Evolutionary conservation across 495 filamentous ascomycete species (phyloP).

Genomic region (Penicillium verhagenii): DNA sequence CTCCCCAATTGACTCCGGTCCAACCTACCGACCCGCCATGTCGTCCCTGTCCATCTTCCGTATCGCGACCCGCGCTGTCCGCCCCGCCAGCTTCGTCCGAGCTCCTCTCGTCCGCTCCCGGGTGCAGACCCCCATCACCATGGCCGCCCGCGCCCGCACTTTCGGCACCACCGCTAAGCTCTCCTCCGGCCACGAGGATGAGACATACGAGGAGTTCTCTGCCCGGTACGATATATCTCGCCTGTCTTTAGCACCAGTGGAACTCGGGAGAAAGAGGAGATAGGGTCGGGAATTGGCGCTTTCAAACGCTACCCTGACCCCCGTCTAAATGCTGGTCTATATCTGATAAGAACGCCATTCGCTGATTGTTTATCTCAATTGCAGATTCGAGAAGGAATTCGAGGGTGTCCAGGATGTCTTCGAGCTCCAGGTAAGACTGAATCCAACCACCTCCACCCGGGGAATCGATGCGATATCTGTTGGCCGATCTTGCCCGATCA

Average conservation of each 20-base stretch:
- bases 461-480: constrained; percentile 11
- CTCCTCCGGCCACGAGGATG: constrained; percentile 68
- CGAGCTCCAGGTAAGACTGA: constrained; percentile 86
- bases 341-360: constrained; percentile 4
- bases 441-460: not conserved
- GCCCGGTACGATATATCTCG: constrained; percentile 70
- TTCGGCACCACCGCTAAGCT: constrained; percentile 69
- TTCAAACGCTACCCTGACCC: constrained; percentile 14
- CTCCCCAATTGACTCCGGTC: constrained; percentile 32
- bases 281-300: constrained; percentile 1
- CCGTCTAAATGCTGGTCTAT: constrained; percentile 2
- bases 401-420: constrained; percentile 97
- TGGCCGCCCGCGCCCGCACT: constrained; percentile 52
- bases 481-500: constrained; percentile 8
- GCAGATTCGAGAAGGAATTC: constrained; percentile 99
- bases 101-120: constrained; percentile 56
- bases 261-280: constrained; percentile 9
- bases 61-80: constrained; percentile 64
- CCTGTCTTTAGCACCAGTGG: constrained; percentile 29
- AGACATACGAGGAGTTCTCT: constrained; percentile 99
- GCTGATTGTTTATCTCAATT: constrained; percentile 27
- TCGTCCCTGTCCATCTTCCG: constrained; percentile 69
- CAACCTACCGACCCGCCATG: constrained; percentile 45
- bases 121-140: constrained; percentile 53
- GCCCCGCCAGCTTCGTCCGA: constrained; percentile 58